Evolutionary conservation across 345 rosid species (phyloP), one percentile per base, ranked within the genome.

Genomic region (Garcia nutans): DNA sequence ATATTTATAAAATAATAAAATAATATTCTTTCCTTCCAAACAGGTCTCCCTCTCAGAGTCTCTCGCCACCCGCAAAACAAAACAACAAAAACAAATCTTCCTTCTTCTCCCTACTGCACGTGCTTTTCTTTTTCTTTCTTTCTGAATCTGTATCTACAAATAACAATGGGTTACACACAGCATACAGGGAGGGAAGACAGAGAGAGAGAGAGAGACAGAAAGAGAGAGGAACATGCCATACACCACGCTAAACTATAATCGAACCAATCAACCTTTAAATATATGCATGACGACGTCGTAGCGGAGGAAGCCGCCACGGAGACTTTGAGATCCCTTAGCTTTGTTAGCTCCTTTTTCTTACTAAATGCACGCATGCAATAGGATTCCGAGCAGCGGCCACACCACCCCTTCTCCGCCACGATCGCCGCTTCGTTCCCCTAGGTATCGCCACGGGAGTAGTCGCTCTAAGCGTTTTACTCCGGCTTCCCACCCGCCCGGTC

Each of bases 371-470:
- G 89, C 97, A 13, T 85, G 89, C 80, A 90, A 68, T 71, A 84
- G 98, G 79, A 76, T 90, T 76, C 95, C 97, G 37, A 86, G 91
- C 84, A 93, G 97, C 91, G 98, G 97, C 86, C 97, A 91, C 89
- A 79, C 84, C 20, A 88, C 97, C n/a, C 99, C 99, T 0, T 96
- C 99, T 12, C 98, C 99, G 6, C 99, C 97, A n/a, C 87, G 85
- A 26, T 92, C 98, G 45, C 98, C 98, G 56, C 88, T 89, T 55
- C 93, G 98, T 8, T 92, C 98, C 20, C 99, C 98, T 15, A 87
- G 97, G 20, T 89, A 84, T 85, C 97, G 97, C 20, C 94, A 81
- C 81, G 81, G 80, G 3, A n/a, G 65, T 45, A 65, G 88, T 65
- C 88, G 91, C 55, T 86, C 90, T 22, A 93, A 92, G 77, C 86